Base-by-base conservation (phyloP, 306 rosid species). In the Prosopis cineraria region DNA sequence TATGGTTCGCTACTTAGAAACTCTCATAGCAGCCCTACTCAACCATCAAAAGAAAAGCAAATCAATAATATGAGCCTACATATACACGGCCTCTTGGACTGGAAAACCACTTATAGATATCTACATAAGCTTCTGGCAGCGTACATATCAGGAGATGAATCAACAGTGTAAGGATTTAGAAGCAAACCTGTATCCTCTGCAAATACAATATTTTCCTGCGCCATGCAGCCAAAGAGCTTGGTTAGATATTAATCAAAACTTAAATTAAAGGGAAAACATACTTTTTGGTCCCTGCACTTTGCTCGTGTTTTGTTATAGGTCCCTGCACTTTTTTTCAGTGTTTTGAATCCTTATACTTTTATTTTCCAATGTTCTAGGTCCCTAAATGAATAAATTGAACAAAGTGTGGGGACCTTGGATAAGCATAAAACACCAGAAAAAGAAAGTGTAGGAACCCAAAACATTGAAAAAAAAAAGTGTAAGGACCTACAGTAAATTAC, bases 171-270 rank as follows among this genome's bases (percentile, higher is more conserved):
- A 70, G 74, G 36, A 63, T 55, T 70, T 33, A 71, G 83, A 80
- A 31, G 71, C 75, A 75, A 85, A 95, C 99, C 99, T 91, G 97
- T 95, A 82, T 91, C 97, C 78, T 82, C 79, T 24, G 79, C 91
- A 73, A 77, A 52, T 27, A 76, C 31, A 43, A 74, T 74, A 76
- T 87, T 86, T 59, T 90, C 96, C 99, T 95, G 96, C 96, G 84
- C 56, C 71, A 86, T n/a, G 66, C 63, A 78, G 79, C 59, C 79
- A 86, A 52, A 68, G 48, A 37, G 20, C 78, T 75, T 27, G 78
- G 73, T 84, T 74, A 90, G 82, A 52, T 52, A 73, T 36, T 70
- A 48, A 68, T 24, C 30, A 66, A 68, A 74, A 50, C 25, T n/a
- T 50, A 1, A 19, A 48, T 48, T n/a, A n/a, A n/a, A n/a, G n/a